These are phyloP conservation scores for Alternaria infectoria DNA, from an alignment of 2,329 filamentous ascomycete species.

Conservation along the genomic window DNA sequence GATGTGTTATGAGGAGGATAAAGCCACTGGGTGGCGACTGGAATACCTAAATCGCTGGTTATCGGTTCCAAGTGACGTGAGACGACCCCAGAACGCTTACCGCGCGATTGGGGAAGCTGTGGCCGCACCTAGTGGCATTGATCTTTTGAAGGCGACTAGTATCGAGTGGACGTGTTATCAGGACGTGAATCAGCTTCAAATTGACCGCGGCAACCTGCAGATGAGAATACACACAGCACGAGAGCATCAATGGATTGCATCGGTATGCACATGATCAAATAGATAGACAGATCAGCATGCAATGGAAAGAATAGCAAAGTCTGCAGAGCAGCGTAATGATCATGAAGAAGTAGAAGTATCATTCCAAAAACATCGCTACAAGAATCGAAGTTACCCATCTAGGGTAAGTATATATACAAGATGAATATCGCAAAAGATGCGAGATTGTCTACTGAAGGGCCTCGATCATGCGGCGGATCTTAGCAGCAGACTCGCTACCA, in stretches of 20 bases:
- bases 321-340: not conserved
- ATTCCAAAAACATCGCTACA: conserved; percentile 16
- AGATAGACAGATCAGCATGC: too few relatives aligned
- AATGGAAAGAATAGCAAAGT: not conserved
- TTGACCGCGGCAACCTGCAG: not conserved
- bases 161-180: not conserved
- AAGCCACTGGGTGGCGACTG: too few relatives aligned
- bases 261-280: not conserved
- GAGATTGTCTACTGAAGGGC: conserved; percentile 9
- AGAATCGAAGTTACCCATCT: conserved; percentile 15
- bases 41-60: too few relatives aligned
- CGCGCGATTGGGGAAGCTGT: not conserved
- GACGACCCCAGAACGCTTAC: too few relatives aligned
- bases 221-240: not conserved
- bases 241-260: not conserved
- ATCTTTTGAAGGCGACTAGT: not conserved
- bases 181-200: not conserved
- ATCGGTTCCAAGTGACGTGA: too few relatives aligned
- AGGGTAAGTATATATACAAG: conserved; percentile 12
- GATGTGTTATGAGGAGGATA: too few relatives aligned
- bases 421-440: not conserved
- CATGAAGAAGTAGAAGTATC: not conserved
- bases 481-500: conserved; percentile 15
- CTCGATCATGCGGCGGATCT: conserved; percentile 24
- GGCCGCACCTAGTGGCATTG: not conserved